phyloP scores from a whole-genome alignment of 176 grass and related monocot genomes.

The Microstegium vimineum region DNA sequence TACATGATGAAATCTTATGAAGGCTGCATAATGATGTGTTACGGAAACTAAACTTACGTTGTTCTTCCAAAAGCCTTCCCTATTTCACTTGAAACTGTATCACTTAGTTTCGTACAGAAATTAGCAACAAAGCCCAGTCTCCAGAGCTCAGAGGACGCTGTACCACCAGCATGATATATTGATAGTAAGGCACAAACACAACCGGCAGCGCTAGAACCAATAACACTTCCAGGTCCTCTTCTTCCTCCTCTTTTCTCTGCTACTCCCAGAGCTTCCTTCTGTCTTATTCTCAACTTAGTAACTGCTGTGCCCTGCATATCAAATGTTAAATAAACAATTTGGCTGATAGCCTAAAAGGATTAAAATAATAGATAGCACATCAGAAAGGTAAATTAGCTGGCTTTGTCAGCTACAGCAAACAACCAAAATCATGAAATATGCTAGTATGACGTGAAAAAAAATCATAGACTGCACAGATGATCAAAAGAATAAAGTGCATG shows the following conservation, averaged over 20 bases:
- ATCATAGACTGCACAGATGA: neutral
- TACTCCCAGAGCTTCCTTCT: slow-evolving; percentile 87
- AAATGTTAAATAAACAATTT: slow-evolving; percentile 35
- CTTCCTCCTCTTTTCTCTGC: slow-evolving; percentile 88
- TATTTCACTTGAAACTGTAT: slow-evolving; percentile 93
- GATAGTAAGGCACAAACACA: slow-evolving; percentile 75
- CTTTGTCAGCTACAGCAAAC: neutral
- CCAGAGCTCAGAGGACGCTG: slow-evolving; percentile 52
- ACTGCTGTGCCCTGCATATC: slow-evolving; percentile 68
- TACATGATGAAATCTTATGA: neutral
- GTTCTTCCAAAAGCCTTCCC: slow-evolving; percentile 90
- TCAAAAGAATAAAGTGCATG: neutral
- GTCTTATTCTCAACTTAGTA: slow-evolving; percentile 84
- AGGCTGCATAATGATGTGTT: neutral
- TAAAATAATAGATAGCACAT: neutral
- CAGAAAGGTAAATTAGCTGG: neutral
- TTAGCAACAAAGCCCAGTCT: slow-evolving; percentile 89
- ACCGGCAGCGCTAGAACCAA: slow-evolving; percentile 74
- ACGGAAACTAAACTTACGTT: slow-evolving; percentile 51
- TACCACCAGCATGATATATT: slow-evolving; percentile 56
- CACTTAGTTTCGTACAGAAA: slow-evolving; percentile 92
- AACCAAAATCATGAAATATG: neutral
- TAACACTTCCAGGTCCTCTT: slow-evolving; percentile 88
- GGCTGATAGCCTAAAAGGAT: neutral
- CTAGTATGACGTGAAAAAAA: neutral